These are phyloP conservation scores for Lodderomyces theae DNA, from an alignment of 1,139 yeast species.

Conservation along the genomic window DNA sequence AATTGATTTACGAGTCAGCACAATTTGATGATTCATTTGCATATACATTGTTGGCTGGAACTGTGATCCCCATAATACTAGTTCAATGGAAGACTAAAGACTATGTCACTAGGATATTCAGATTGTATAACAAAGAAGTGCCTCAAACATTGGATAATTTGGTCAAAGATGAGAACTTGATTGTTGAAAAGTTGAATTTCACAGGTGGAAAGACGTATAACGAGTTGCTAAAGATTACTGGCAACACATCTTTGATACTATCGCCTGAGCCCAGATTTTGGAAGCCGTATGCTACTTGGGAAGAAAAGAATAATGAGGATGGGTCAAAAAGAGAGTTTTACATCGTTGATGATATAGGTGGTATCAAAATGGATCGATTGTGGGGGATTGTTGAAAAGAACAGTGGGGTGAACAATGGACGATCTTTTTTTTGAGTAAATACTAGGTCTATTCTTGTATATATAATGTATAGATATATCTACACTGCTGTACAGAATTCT, in stretches of 20 bases:
- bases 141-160: constrained; percentile 68
- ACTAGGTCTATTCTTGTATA: not conserved
- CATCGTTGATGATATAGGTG: constrained; percentile 74
- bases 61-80: constrained; percentile 48
- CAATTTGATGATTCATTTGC: constrained; percentile 57
- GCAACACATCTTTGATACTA: constrained; percentile 41
- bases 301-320: constrained; percentile 29
- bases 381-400: constrained; percentile 78
- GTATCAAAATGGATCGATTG: constrained; percentile 76
- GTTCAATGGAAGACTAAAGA: constrained; percentile 60
- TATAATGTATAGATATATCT: not conserved
- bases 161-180: constrained; percentile 56
- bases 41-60: constrained; percentile 34
- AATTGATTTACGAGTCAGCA: constrained; percentile 54
- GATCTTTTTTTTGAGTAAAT: too few species aligned
- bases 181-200: constrained; percentile 65
- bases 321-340: constrained; percentile 45
- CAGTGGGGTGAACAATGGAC: constrained; percentile 65
- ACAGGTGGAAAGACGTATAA: constrained; percentile 69
- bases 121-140: constrained; percentile 61
- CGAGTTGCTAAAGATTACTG: constrained; percentile 51
- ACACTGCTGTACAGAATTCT: not conserved
- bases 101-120: constrained; percentile 68
- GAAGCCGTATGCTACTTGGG: constrained; percentile 64
- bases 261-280: constrained; percentile 25